Evolutionary conservation across 169 alveolate species (phyloP).

Genomic region (Eimeria acervulina): DNA sequence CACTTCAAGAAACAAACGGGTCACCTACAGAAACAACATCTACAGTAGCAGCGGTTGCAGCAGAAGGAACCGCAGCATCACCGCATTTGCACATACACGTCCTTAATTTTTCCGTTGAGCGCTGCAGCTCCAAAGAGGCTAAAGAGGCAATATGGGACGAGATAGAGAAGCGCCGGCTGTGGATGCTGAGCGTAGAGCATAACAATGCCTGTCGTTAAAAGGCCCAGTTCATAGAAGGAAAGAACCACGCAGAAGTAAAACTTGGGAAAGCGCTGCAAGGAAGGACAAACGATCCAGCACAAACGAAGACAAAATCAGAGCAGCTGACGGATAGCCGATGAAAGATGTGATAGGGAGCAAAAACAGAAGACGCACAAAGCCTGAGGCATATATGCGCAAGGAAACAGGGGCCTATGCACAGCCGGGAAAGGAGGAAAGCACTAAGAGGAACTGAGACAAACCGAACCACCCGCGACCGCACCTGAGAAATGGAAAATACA

Average conservation of each 20-base stretch:
- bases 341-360: not conserved
- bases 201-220: conserved; percentile 92
- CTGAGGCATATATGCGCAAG: not conserved
- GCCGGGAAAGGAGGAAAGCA: not conserved
- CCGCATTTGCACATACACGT: conserved; percentile 53
- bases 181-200: conserved; percentile 90
- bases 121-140: conserved; percentile 86
- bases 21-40: not conserved
- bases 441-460: not conserved
- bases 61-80: not conserved
- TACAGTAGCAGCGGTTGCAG: not conserved
- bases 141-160: conserved; percentile 94
- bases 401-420: not conserved
- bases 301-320: not conserved
- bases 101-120: conserved; percentile 84
- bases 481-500: not conserved
- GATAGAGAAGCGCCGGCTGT: conserved; percentile 97
- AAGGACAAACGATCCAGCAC: not conserved
- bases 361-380: not conserved
- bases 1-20: not conserved
- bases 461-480: not conserved
- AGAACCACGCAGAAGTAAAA: conserved; percentile 90
- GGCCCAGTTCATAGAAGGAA: conserved; percentile 93
- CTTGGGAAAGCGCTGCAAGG: conserved; percentile 83
- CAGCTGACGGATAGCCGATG: not conserved